Conservation (phyloP, 257 asterid species). For the Ophiorrhiza pumila region DNA sequence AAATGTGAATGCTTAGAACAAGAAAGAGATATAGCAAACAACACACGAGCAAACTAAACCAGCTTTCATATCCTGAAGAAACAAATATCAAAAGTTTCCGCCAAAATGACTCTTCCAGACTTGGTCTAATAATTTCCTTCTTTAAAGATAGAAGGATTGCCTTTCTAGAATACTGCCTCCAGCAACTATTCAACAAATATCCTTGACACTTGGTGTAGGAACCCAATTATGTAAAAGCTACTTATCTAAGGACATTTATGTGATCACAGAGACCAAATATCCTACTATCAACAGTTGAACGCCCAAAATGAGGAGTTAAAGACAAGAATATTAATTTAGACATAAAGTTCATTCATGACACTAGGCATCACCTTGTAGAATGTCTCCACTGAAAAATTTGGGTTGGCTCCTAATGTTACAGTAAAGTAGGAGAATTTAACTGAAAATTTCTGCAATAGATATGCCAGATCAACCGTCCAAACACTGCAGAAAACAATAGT, state of each 20-base stretch:
- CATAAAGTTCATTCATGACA: constrained; percentile 10
- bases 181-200: background rate
- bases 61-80: background rate
- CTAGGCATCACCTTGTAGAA: constrained; percentile 69
- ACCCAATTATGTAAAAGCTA: background rate
- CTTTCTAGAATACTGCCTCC: background rate
- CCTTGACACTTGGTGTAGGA: background rate
- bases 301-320: background rate
- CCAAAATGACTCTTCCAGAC: background rate
- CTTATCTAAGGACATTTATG: background rate
- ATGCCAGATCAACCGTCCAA: constrained; percentile 98
- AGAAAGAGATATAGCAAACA: background rate
- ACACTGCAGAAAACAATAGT: constrained; percentile 51
- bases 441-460: constrained; percentile 80
- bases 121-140: background rate
- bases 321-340: background rate
- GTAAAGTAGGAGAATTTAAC: constrained; percentile 82
- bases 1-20: background rate
- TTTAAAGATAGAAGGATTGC: background rate
- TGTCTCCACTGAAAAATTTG: constrained; percentile 79
- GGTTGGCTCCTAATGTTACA: constrained; percentile 94
- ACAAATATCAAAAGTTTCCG: too few species aligned
- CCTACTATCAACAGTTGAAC: background rate
- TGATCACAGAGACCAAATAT: background rate
- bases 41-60: background rate